A percentile compares a stretch with the other conserved stretches of the same genome.
phyloP scores from a whole-genome alignment of 2,329 filamentous ascomycete species.

The Trichophyton rubrum region DNA sequence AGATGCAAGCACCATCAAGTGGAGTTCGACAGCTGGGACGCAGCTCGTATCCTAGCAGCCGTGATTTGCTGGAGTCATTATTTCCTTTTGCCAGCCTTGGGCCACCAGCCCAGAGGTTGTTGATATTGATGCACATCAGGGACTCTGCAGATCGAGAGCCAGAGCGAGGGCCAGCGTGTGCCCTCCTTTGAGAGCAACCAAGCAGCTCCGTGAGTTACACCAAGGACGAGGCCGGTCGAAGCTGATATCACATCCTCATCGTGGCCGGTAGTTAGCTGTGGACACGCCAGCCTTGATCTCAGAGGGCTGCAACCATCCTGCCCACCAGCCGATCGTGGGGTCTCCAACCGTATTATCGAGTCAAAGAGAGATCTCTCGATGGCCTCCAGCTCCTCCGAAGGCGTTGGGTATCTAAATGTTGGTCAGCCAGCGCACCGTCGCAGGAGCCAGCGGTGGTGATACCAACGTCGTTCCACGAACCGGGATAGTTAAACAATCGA shows the following conservation, averaged over 20 bases:
- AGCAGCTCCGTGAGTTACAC: background rate
- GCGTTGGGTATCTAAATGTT: too few species aligned
- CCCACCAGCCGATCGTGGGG: too few species aligned
- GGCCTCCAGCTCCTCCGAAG: too few species aligned
- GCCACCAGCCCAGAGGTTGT: background rate
- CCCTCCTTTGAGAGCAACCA: background rate
- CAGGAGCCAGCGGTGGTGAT: too few species aligned
- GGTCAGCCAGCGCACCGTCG: too few species aligned
- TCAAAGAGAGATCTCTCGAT: too few species aligned
- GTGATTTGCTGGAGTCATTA: background rate
- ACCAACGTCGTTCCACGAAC: too few species aligned
- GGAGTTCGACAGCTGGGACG: background rate
- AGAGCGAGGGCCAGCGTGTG: background rate
- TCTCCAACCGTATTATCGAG: too few species aligned
- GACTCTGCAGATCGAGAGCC: background rate
- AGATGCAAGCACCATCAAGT: background rate
- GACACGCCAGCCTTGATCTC: background rate
- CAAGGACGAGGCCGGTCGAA: background rate
- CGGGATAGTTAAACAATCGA: too few species aligned
- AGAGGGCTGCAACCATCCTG: too few species aligned
- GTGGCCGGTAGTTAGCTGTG: background rate
- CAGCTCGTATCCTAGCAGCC: background rate
- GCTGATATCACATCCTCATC: background rate
- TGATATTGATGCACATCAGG: background rate
- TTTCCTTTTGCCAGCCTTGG: background rate